These are phyloP conservation scores for Globisporangium cederbergense DNA, from an alignment of 352 stramenopile species.

Conservation along the genomic window DNA sequence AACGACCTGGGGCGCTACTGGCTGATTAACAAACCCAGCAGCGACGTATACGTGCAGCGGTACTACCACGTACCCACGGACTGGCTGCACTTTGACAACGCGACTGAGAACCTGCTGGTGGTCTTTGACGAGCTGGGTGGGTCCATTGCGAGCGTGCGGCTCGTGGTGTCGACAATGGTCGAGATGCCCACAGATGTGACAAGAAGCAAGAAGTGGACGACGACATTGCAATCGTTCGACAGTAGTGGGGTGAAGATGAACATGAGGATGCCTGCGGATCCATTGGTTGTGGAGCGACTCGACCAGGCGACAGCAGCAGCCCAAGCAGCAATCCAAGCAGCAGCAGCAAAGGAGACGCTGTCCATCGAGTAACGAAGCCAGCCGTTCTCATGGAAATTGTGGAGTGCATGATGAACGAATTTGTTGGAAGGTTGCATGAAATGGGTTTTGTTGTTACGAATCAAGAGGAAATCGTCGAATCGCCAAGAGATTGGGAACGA, in stretches of 20 bases:
- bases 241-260: neutral
- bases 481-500: no score
- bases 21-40: constrained; percentile 37
- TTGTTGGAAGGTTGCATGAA: no score
- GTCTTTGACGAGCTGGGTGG: constrained; percentile 67
- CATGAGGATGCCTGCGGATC: neutral
- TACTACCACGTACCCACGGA: constrained; percentile 64
- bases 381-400: neutral
- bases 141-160: constrained; percentile 32
- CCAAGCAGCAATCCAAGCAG: neutral
- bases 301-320: neutral
- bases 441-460: no score
- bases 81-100: constrained; percentile 37
- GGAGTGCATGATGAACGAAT: neutral
- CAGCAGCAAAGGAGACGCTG: neutral
- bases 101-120: constrained; percentile 41
- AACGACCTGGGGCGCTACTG: constrained; percentile 68
- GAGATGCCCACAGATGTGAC: constrained; percentile 1
- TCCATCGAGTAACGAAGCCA: neutral
- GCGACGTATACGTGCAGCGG: constrained; percentile 53
- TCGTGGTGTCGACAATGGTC: constrained; percentile 56
- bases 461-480: no score
- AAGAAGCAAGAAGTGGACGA: neutral
- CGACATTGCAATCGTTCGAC: neutral
- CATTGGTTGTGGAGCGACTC: neutral